phyloP scores from a whole-genome alignment of 2,329 filamentous ascomycete genomes.

The Sporothrix mexicana region DNA sequence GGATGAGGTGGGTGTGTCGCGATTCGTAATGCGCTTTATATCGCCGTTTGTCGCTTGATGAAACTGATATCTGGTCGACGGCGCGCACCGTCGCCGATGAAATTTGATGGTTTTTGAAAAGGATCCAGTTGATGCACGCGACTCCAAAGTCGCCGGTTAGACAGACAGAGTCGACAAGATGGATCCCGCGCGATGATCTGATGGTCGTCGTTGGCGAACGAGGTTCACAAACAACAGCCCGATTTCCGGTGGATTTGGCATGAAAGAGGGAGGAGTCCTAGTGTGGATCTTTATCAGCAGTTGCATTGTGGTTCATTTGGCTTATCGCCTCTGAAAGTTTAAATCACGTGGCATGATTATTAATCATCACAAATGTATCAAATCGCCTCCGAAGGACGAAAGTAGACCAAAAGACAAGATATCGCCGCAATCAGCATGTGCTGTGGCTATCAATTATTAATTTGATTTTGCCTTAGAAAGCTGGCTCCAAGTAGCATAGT shows the following conservation, averaged over 20 bases:
- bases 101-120: neutral
- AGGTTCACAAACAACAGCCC: slow-evolving; percentile 12
- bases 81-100: neutral
- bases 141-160: neutral
- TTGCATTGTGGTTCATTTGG: slow-evolving; percentile 10
- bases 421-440: neutral
- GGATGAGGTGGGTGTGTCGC: neutral
- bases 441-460: neutral
- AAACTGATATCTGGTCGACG: neutral
- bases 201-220: slow-evolving; percentile 23
- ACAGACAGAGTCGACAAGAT: neutral
- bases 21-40: neutral
- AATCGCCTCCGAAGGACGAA: neutral
- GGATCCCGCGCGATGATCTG: slow-evolving; percentile 5
- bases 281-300: slow-evolving; percentile 20
- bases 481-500: neutral
- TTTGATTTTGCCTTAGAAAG: slow-evolving; percentile 5
- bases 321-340: neutral
- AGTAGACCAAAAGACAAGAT: neutral
- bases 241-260: slow-evolving; percentile 13
- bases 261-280: slow-evolving; percentile 22
- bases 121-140: neutral
- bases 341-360: neutral
- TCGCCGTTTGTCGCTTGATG: too few species aligned
- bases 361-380: neutral